phyloP scores from a whole-genome alignment of 2,329 filamentous ascomycete genomes.

The Aspergillus sp. region DNA sequence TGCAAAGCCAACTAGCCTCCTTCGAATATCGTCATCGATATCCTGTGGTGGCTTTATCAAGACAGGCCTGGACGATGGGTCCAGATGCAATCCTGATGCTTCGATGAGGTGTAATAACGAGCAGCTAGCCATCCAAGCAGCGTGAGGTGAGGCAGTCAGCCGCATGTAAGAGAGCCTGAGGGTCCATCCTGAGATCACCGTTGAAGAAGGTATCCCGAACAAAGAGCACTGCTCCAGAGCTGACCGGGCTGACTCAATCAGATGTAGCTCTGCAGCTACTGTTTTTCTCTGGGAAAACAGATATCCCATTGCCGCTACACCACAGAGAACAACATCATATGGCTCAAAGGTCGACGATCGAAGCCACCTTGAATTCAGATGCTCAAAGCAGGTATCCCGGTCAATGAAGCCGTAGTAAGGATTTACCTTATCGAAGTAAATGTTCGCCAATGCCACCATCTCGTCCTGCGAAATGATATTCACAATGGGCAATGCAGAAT shows the following conservation, averaged over 20 bases:
- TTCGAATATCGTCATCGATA: constrained; percentile 32
- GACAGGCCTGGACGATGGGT: constrained; percentile 11
- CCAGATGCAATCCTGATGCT: constrained; percentile 37
- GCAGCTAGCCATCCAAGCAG: constrained; percentile 50
- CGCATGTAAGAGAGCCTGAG: constrained; percentile 50
- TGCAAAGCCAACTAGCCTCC: constrained; percentile 45
- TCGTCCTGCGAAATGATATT: constrained; percentile 43
- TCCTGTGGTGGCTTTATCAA: constrained; percentile 3
- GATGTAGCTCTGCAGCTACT: constrained; percentile 37
- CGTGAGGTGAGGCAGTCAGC: constrained; percentile 48
- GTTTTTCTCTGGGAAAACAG: constrained; percentile 45
- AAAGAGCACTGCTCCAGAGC: constrained; percentile 39
- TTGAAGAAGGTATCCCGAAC: constrained; percentile 21
- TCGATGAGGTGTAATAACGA: constrained; percentile 54
- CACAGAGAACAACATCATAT: constrained; percentile 47
- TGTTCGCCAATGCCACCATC: constrained; percentile 41
- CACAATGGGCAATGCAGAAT: constrained; percentile 30
- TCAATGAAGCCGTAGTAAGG: constrained; percentile 47
- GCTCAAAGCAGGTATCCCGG: constrained; percentile 17
- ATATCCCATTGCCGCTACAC: constrained; percentile 50
- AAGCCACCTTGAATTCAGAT: constrained; percentile 26
- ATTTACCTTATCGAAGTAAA: constrained; percentile 51
- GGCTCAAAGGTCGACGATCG: constrained; percentile 18
- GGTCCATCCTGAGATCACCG: constrained; percentile 40
- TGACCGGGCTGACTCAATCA: constrained; percentile 42